These are phyloP conservation scores for Herpetospermum pedunculosum DNA, from an alignment of 306 rosid species.

Conservation along the genomic window DNA sequence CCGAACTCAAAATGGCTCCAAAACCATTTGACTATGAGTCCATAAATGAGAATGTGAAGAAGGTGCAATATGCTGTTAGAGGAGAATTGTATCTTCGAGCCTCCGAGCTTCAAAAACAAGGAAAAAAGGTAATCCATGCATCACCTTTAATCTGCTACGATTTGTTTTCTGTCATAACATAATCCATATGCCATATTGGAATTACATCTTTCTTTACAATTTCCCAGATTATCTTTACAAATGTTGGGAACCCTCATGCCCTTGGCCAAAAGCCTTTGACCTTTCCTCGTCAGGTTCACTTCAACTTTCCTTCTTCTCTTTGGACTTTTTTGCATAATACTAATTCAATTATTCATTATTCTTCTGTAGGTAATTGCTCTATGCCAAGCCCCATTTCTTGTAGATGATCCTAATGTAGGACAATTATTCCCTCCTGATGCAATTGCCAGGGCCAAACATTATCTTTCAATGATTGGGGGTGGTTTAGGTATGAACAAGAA, in stretches of 20 bases:
- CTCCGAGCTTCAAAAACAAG: slow-evolving; percentile 93
- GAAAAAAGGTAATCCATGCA: no score
- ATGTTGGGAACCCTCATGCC: slow-evolving; percentile 98
- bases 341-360: background rate
- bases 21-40: slow-evolving; percentile 64
- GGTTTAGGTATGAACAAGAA: slow-evolving; percentile 62
- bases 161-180: no score
- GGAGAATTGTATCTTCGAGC: slow-evolving; percentile 97
- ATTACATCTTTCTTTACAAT: no score
- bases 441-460: slow-evolving; percentile 85
- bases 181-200: no score
- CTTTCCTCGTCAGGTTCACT: slow-evolving; percentile 91
- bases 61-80: slow-evolving; percentile 88
- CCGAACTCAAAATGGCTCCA: slow-evolving; percentile 72
- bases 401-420: slow-evolving; percentile 88
- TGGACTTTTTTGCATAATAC: background rate
- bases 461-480: slow-evolving; percentile 66
- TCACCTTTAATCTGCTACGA: no score
- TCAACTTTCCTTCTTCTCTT: background rate
- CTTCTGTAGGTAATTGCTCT: slow-evolving; percentile 76
- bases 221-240: slow-evolving; percentile 86
- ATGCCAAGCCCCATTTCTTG: slow-evolving; percentile 97
- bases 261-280: slow-evolving; percentile 91
- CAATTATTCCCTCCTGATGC: slow-evolving; percentile 94
- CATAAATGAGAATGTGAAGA: slow-evolving; percentile 87